Evolutionary conservation across 2,329 filamentous ascomycete species (phyloP), one percentile per base, ranked within the genome.

Genomic region (Calonectria naviculata): DNA sequence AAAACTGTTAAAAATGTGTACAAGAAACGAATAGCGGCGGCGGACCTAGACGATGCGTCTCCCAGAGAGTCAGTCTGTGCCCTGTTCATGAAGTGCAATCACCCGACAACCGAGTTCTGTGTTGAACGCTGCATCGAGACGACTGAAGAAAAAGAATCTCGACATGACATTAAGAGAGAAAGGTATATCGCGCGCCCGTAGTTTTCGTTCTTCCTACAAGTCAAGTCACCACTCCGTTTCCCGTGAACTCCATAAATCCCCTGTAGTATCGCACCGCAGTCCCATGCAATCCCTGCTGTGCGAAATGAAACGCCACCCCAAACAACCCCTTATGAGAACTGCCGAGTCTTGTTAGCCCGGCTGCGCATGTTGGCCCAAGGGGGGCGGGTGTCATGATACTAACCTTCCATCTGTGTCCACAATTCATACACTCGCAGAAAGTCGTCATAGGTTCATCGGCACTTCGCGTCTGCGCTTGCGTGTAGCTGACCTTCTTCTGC

Each of bases 371-470:
- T 21, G 31, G 7, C 15, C 36, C 41, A 26, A 26, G 24, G 4
- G 36, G 15, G 31, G 29, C 17, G 28, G 41, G 28, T 4, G 29
- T 41, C 12, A 42, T n/a, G 52, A 34, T 28, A 46, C 21, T 88
- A 81, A 92, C 91, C 89, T 93, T 93, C 92, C 92, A 93, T 67
- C 91, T 88, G 80, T 93, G 88, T 58, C 92, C 92, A 79, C 92
- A 93, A 74, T 90, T 87, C 80, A 90, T 91, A 80, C 92, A 93
- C 81, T 93, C 91, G 84, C 92, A 93, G 82, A 93, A 93, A 41
- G 92, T 93, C 72, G 92, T 93, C 92, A 93, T 93, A 76, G 96
- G 96, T 85, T 98, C 97, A 89, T 99, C 97, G 75, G 97, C 97
- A 86, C 91, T 94, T 75, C 97, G 90, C 19, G 97, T 99, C 88